These are phyloP conservation scores for Saksenaea vasiformis DNA, from an alignment of 371 early-diverging fungal genomes.

Conservation along the genomic window DNA sequence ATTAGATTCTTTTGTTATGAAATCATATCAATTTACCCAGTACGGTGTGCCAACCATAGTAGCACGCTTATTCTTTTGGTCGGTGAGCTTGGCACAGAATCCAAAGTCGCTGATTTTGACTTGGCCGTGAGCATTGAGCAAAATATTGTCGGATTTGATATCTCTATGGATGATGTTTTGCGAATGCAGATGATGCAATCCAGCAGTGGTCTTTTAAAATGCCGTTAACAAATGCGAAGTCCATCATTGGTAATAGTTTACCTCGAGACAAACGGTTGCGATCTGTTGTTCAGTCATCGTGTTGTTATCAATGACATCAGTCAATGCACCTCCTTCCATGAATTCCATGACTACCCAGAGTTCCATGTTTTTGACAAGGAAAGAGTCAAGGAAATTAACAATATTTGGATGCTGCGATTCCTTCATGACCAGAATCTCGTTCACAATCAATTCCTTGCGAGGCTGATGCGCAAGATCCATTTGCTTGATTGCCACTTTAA, in stretches of 20 bases:
- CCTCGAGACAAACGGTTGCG: constrained; percentile 87
- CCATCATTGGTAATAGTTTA: constrained; percentile 23
- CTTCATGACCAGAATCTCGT: constrained; percentile 96
- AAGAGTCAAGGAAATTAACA: constrained; percentile 92
- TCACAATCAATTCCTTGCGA: constrained; percentile 92
- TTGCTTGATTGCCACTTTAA: constrained; percentile 94
- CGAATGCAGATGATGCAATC: constrained; percentile 90
- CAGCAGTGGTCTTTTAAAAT: constrained; percentile 67
- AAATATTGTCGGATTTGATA: constrained; percentile 95
- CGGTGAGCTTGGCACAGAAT: constrained; percentile 90
- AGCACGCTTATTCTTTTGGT: constrained; percentile 82
- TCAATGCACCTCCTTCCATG: constrained; percentile 98
- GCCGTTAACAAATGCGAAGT: not conserved
- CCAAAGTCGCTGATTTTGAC: constrained; percentile 96
- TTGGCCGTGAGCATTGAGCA: constrained; percentile 83
- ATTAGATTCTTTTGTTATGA: not conserved
- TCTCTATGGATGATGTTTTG: constrained; percentile 96
- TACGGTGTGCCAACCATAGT: constrained; percentile 97
- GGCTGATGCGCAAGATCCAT: constrained; percentile 94
- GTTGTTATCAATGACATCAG: constrained; percentile 95
- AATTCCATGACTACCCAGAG: constrained; percentile 99
- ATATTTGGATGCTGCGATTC: constrained; percentile 94
- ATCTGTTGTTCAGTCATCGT: constrained; percentile 91
- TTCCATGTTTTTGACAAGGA: constrained; percentile 77
- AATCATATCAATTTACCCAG: constrained; percentile 56